Conservation (phyloP, 2,329 filamentous ascomycete genomes). For the Alternaria consortialis region DNA sequence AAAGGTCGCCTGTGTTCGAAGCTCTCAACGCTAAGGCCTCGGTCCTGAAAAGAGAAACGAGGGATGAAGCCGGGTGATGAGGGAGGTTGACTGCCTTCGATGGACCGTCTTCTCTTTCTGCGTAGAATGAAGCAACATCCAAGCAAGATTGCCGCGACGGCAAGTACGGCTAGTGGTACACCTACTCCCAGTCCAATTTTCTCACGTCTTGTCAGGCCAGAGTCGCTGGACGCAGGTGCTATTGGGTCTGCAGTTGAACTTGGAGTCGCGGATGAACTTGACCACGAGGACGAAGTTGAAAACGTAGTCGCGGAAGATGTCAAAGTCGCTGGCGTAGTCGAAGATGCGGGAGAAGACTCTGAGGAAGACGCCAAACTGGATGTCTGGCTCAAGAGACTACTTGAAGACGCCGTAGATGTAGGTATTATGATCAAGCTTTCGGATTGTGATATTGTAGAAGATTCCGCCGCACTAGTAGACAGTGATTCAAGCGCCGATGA, state of each 20-base stretch:
- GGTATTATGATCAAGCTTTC: conserved; percentile 1
- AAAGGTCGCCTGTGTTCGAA: conserved; percentile 36
- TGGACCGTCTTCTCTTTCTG: conserved; percentile 30
- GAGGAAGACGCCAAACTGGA: background rate
- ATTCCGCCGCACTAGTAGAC: conserved; percentile 9
- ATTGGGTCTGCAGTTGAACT: conserved; percentile 27
- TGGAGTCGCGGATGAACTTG: conserved; percentile 12
- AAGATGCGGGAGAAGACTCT: background rate
- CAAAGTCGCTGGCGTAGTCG: conserved; percentile 1
- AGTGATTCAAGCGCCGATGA: background rate
- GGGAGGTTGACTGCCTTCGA: conserved; percentile 40
- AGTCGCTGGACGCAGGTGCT: conserved; percentile 25
- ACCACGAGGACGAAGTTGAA: conserved; percentile 1
- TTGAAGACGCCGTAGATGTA: conserved; percentile 7
- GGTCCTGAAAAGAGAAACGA: conserved; percentile 47
- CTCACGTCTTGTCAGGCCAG: conserved; percentile 34
- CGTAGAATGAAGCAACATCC: conserved; percentile 41
- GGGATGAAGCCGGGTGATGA: conserved; percentile 50
- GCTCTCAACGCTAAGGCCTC: conserved; percentile 23
- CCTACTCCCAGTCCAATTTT: conserved; percentile 50
- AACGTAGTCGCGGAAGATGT: conserved; percentile 2
- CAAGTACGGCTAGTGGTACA: conserved; percentile 66
- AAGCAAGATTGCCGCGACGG: conserved; percentile 53
- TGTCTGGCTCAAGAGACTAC: background rate
- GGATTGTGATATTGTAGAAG: conserved; percentile 7